phyloP scores from a whole-genome alignment of 495 filamentous ascomycete species.

The Chaetomidium leptoderma region DNA sequence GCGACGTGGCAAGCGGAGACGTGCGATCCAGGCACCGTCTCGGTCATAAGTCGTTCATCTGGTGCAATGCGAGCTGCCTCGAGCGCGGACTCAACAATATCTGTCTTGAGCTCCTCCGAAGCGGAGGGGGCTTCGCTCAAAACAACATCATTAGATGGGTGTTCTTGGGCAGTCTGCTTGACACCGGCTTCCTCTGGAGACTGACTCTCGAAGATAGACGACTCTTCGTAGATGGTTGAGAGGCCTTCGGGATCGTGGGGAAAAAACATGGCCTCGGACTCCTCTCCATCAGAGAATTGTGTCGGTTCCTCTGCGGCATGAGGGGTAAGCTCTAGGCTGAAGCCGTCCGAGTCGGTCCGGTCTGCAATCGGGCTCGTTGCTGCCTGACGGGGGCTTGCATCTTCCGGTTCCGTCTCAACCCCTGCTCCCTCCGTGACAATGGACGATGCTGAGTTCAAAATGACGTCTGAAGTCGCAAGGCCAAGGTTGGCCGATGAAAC shows the following conservation, averaged over 20 bases:
- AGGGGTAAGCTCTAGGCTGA: neutral
- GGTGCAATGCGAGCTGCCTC: neutral
- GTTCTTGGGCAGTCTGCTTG: neutral
- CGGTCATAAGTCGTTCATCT: neutral
- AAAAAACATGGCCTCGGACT: constrained; percentile 9
- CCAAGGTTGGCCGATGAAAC: neutral
- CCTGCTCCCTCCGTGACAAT: constrained; percentile 6
- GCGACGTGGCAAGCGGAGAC: constrained; percentile 17
- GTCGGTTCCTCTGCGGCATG: neutral
- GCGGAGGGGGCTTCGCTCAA: neutral
- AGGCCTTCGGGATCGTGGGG: constrained; percentile 28
- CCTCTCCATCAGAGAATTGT: neutral
- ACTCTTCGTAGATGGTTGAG: constrained; percentile 32
- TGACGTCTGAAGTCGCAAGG: neutral
- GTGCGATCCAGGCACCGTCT: neutral
- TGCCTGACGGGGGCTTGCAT: constrained; percentile 18
- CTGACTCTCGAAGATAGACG: constrained; percentile 1
- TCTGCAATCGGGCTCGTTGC: constrained; percentile 13
- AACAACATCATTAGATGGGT: neutral
- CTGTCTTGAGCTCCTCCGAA: neutral
- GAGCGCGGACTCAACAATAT: neutral
- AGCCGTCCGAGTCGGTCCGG: neutral
- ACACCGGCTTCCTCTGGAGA: neutral
- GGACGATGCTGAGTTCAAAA: constrained; percentile 1
- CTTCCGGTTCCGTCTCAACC: neutral